Conservation (phyloP, 1,284 basidiomycete genomes). For the Earliella scabrosa region DNA sequence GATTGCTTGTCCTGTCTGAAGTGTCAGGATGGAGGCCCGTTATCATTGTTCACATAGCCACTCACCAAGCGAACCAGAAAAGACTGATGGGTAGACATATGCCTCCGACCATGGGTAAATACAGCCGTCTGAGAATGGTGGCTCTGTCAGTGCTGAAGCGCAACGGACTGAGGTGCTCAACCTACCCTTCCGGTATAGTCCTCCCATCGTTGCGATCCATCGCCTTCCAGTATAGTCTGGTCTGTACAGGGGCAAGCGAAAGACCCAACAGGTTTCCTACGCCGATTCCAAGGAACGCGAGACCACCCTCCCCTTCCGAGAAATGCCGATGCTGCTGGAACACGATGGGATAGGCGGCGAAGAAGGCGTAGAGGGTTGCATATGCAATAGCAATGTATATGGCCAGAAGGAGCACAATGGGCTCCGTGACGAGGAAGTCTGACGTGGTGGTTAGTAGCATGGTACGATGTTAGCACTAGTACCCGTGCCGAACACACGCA, state of each 20-base stretch:
- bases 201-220: constrained; percentile 53
- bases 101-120: constrained; percentile 59
- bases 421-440: constrained; percentile 71
- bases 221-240: constrained; percentile 57
- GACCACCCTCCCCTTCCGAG: constrained; percentile 60
- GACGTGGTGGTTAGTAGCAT: background rate
- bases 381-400: constrained; percentile 75
- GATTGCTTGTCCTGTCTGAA: constrained; percentile 56
- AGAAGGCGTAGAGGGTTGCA: constrained; percentile 59
- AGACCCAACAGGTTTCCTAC: constrained; percentile 61
- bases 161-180: constrained; percentile 9
- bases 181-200: constrained; percentile 65
- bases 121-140: constrained; percentile 53
- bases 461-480: no score
- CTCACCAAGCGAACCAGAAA: constrained; percentile 62
- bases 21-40: no score
- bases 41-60: no score
- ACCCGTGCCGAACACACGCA: constrained; percentile 30
- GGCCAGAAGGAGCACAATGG: constrained; percentile 69
- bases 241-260: constrained; percentile 56
- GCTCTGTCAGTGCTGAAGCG: constrained; percentile 1
- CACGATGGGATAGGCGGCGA: constrained; percentile 66
- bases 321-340: constrained; percentile 65
- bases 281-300: constrained; percentile 70
- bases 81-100: constrained; percentile 61